Conservation (phyloP, 169 alveolate genomes). For the Eimeria acervulina region DNA sequence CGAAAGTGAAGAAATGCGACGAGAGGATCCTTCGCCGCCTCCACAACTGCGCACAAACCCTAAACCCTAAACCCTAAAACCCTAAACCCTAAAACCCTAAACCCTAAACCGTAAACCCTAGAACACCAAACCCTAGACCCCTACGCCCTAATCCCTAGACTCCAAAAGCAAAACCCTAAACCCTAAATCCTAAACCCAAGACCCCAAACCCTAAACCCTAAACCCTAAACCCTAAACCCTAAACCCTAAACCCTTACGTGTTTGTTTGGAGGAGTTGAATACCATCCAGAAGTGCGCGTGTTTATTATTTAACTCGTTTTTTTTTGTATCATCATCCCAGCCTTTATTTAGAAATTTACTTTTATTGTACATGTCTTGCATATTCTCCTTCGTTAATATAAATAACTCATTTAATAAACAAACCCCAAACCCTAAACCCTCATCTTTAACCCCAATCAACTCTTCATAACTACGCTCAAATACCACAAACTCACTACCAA, state of each 20-base stretch:
- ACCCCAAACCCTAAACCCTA: neutral
- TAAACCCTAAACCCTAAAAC: neutral
- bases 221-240: slow-evolving; percentile 11
- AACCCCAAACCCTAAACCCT: slow-evolving; percentile 37
- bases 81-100: neutral
- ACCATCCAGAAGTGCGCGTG: slow-evolving; percentile 68
- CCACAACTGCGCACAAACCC: slow-evolving; percentile 12
- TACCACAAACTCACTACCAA: neutral
- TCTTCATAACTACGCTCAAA: neutral
- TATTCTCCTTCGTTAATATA: neutral
- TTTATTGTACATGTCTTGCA: slow-evolving; percentile 67
- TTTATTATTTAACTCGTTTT: slow-evolving; percentile 7
- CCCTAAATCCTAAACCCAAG: neutral
- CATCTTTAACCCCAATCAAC: neutral
- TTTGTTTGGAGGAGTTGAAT: neutral
- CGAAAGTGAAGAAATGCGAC: slow-evolving; percentile 71
- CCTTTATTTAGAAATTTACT: slow-evolving; percentile 36
- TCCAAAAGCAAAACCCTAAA: neutral
- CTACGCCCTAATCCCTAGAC: neutral
- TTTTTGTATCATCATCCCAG: slow-evolving; percentile 50
- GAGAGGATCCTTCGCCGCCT: slow-evolving; percentile 41
- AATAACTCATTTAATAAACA: neutral
- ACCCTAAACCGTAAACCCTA: neutral
- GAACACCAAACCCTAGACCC: neutral
- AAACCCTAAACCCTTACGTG: slow-evolving; percentile 53